phyloP scores from a whole-genome alignment of 441 rosid species.

The Daphne laureola region DNA sequence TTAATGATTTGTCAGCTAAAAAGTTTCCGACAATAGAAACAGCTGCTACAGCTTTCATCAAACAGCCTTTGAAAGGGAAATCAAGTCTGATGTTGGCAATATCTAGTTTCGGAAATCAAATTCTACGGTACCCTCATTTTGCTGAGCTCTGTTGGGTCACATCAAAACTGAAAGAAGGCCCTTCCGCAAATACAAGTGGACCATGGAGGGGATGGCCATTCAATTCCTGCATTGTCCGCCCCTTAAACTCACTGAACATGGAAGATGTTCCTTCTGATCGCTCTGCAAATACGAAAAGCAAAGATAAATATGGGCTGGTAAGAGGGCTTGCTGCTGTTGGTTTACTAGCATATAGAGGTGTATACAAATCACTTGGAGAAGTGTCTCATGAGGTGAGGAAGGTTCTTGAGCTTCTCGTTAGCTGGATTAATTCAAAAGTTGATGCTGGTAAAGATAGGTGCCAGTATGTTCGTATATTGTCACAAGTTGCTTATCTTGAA shows the following conservation, averaged over 20 bases:
- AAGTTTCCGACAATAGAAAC: neutral
- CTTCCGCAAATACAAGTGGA: slow-evolving; percentile 66
- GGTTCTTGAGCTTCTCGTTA: slow-evolving; percentile 88
- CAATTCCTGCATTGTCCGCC: slow-evolving; percentile 82
- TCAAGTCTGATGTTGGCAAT: slow-evolving; percentile 68
- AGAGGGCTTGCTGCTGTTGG: slow-evolving; percentile 91
- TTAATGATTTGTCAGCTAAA: slow-evolving; percentile 30
- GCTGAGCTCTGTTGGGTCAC: slow-evolving; percentile 98
- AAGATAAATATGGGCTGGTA: slow-evolving; percentile 59
- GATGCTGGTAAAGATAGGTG: slow-evolving; percentile 81
- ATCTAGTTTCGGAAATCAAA: slow-evolving; percentile 79
- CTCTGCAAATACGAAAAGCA: slow-evolving; percentile 47
- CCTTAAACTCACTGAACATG: slow-evolving; percentile 39
- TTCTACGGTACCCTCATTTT: slow-evolving; percentile 86
- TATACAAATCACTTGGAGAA: slow-evolving; percentile 62
- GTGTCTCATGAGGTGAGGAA: slow-evolving; percentile 76
- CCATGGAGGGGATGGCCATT: slow-evolving; percentile 98
- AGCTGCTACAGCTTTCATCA: slow-evolving; percentile 29
- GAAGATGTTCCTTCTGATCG: slow-evolving; percentile 27
- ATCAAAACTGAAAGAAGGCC: slow-evolving; percentile 92
- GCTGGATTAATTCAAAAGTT: slow-evolving; percentile 61
- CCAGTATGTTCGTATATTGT: slow-evolving; percentile 65
- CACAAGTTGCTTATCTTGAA: slow-evolving; percentile 92
- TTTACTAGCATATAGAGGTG: slow-evolving; percentile 73
- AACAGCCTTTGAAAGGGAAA: slow-evolving; percentile 55